These are phyloP conservation scores for Dendrostoma leiphaemia DNA, from an alignment of 2,329 filamentous ascomycete species.

Conservation along the genomic window DNA sequence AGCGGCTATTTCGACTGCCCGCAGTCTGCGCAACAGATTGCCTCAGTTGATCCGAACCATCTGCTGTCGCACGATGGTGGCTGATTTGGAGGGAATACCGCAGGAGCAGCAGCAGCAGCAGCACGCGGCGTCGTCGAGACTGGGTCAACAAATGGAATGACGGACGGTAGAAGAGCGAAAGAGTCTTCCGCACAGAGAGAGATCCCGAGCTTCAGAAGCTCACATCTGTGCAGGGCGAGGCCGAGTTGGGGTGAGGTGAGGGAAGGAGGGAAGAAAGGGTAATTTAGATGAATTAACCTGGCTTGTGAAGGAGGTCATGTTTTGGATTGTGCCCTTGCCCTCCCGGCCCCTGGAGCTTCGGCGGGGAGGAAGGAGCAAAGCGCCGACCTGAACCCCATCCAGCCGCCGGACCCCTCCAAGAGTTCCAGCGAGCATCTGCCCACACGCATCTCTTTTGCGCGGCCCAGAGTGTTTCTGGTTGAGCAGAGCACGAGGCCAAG, in stretches of 20 bases:
- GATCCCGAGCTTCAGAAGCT: not conserved
- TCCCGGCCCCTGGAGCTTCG: not conserved
- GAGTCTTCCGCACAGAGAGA: not conserved
- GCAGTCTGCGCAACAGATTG: conserved; percentile 13
- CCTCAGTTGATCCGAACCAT: conserved; percentile 8
- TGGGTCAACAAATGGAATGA: no score
- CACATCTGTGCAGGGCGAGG: not conserved
- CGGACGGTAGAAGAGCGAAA: not conserved
- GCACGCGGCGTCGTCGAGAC: no score
- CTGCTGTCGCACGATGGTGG: not conserved
- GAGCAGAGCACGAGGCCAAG: no score
- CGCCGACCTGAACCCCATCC: conserved; percentile 10
- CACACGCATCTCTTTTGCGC: not conserved
- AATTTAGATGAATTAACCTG: no score
- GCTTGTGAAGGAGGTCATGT: conserved; percentile 6
- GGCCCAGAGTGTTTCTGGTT: conserved; percentile 1
- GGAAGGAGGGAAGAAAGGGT: not conserved
- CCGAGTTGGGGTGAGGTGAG: not conserved
- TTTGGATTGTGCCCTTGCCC: not conserved
- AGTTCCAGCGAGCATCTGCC: not conserved
- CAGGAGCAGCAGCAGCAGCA: not conserved
- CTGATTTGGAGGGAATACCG: not conserved
- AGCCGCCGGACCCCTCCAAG: not conserved
- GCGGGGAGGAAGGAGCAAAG: conserved; percentile 14
- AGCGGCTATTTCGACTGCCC: conserved; percentile 4